Conservation (phyloP, 2,329 filamentous ascomycete species). For the Davidsoniella eucalypti region DNA sequence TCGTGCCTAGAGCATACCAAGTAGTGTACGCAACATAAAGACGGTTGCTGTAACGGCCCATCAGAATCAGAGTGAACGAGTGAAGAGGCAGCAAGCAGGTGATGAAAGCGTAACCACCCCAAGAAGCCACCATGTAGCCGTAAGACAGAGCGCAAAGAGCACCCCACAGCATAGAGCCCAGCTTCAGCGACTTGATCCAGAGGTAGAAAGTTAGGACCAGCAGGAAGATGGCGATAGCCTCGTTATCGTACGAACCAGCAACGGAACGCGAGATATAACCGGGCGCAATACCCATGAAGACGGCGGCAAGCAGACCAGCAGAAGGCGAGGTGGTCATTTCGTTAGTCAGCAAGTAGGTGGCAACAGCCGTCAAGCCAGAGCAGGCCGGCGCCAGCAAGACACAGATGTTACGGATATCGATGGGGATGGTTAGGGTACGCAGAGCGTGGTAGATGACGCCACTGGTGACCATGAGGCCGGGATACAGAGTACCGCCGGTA, state of each 20-base stretch:
- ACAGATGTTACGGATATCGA: slow-evolving; percentile 98
- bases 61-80: slow-evolving; percentile 82
- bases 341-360: slow-evolving; percentile 85
- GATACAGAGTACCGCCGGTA: slow-evolving; percentile 96
- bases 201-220: slow-evolving; percentile 97
- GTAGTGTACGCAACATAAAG: slow-evolving; percentile 95
- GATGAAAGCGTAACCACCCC: slow-evolving; percentile 99
- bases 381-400: slow-evolving; percentile 89
- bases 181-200: slow-evolving; percentile 97
- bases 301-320: slow-evolving; percentile 81
- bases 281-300: slow-evolving; percentile 93
- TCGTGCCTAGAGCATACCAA: slow-evolving; percentile 89
- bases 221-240: slow-evolving; percentile 97
- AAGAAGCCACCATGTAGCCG: slow-evolving; percentile 99
- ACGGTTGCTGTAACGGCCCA: slow-evolving; percentile 89
- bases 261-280: slow-evolving; percentile 97
- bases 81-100: slow-evolving; percentile 93
- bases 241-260: slow-evolving; percentile 96
- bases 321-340: slow-evolving; percentile 96
- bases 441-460: slow-evolving; percentile 92
- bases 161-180: slow-evolving; percentile 92
- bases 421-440: slow-evolving; percentile 71
- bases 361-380: slow-evolving; percentile 84
- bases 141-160: slow-evolving; percentile 90
- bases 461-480: slow-evolving; percentile 97